Evolutionary conservation across 148 eudicot species (phyloP).

Genomic region (Rhododendron kiyosumense): DNA sequence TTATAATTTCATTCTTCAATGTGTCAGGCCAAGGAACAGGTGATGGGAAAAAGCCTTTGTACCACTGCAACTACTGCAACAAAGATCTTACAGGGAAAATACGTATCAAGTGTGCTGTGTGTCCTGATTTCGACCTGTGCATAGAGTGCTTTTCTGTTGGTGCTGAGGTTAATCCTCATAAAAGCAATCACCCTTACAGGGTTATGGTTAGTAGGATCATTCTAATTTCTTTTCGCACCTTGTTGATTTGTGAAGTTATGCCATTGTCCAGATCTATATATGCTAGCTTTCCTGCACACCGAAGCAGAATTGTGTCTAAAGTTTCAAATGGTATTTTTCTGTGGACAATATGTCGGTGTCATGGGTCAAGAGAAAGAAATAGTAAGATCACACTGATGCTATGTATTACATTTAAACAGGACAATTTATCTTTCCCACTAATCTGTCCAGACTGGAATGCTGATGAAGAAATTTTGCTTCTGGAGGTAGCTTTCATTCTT

Average conservation of each 20-base stretch:
- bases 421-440: slow-evolving; percentile 61
- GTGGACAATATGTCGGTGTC: background rate
- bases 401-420: slow-evolving; percentile 28
- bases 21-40: slow-evolving; percentile 41
- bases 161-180: slow-evolving; percentile 61
- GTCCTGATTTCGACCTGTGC: slow-evolving; percentile 69
- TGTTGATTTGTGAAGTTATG: background rate
- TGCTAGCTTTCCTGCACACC: background rate
- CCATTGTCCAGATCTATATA: background rate
- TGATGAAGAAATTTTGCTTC: slow-evolving; percentile 68
- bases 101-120: slow-evolving; percentile 64
- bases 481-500: slow-evolving; percentile 41
- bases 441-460: slow-evolving; percentile 73
- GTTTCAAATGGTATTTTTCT: background rate
- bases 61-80: slow-evolving; percentile 74
- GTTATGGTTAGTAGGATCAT: slow-evolving; percentile 52
- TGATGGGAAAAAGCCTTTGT: slow-evolving; percentile 59
- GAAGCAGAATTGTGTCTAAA: background rate
- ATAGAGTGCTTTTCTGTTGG: slow-evolving; percentile 75
- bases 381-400: background rate
- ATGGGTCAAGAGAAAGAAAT: background rate
- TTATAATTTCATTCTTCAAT: background rate
- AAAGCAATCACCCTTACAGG: slow-evolving; percentile 63
- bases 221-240: background rate
- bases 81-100: slow-evolving; percentile 64